Evolutionary conservation across 2,329 filamentous ascomycete species (phyloP).

Genomic region (Tolypocladium nubicola): DNA sequence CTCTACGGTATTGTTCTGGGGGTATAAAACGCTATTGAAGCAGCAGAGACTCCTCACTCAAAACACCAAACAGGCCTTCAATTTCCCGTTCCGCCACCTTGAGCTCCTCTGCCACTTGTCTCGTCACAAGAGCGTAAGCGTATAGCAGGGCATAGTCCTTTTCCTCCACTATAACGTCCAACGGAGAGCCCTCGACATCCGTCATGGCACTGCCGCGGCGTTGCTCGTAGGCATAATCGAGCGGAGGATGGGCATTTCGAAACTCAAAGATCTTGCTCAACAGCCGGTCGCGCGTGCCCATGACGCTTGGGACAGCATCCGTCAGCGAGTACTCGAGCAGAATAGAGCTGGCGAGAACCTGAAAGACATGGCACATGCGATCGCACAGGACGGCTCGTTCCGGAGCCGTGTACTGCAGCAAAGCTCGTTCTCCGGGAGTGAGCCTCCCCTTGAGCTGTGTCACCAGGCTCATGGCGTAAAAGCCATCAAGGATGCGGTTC

Average conservation of each 20-base stretch:
- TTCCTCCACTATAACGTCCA: conserved; percentile 38
- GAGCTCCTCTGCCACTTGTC: conserved; percentile 52
- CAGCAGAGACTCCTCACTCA: conserved; percentile 18
- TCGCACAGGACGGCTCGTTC: conserved; percentile 71
- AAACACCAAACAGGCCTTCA: conserved; percentile 45
- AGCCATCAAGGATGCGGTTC: conserved; percentile 71
- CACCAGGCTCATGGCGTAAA: conserved; percentile 86
- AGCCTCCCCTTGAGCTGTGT: conserved; percentile 66
- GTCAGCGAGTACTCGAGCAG: conserved; percentile 84
- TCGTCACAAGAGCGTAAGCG: conserved; percentile 64
- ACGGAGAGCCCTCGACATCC: neutral
- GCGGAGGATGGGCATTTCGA: conserved; percentile 44
- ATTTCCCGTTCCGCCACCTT: conserved; percentile 44
- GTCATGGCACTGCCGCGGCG: neutral
- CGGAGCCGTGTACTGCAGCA: conserved; percentile 64
- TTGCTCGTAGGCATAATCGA: neutral
- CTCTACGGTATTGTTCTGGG: too few species aligned
- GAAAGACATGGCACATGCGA: conserved; percentile 72
- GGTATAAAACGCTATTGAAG: conserved; percentile 1
- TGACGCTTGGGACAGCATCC: conserved; percentile 70
- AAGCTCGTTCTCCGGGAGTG: conserved; percentile 64
- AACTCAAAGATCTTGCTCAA: conserved; percentile 79
- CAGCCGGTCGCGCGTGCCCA: conserved; percentile 63
- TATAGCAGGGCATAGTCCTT: conserved; percentile 83
- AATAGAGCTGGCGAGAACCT: conserved; percentile 75